Conservation (phyloP, 208 protist species). For the Acanthamoeba culbertsoni region DNA sequence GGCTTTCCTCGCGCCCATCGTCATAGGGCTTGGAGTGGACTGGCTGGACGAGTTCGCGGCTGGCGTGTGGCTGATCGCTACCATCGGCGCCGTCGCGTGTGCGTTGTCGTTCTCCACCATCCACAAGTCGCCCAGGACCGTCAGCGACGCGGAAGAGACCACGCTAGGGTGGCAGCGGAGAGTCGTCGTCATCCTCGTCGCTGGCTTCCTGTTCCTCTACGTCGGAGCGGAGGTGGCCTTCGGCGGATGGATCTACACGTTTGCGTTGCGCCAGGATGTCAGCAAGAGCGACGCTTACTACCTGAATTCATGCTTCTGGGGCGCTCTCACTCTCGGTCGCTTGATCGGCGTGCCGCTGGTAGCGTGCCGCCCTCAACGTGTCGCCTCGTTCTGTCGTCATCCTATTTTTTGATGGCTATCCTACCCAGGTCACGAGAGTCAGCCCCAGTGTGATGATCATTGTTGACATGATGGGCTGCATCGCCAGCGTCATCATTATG, state of each 20-base stretch:
- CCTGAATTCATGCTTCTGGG: background rate
- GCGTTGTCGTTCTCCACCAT: background rate
- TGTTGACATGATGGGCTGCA: background rate
- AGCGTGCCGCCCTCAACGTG: background rate
- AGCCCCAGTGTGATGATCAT: background rate
- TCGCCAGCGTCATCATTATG: background rate
- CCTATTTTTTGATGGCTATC: background rate
- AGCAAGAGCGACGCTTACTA: background rate
- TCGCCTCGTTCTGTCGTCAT: background rate
- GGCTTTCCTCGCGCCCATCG: conserved; percentile 20
- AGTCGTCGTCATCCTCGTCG: background rate
- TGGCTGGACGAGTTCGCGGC: background rate
- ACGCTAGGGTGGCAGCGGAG: background rate
- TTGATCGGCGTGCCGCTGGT: background rate
- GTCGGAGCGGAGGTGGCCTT: conserved; percentile 14
- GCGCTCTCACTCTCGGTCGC: conserved; percentile 5
- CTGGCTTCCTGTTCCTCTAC: background rate
- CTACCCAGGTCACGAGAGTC: background rate
- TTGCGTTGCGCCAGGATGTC: background rate
- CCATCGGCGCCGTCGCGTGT: background rate
- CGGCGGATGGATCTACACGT: conserved; percentile 43
- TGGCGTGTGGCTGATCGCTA: background rate
- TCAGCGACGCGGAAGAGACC: background rate
- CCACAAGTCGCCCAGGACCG: background rate
- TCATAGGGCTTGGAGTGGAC: background rate